A percentile compares a stretch with the other conserved stretches of the same genome.
Evolutionary conservation across 805 yeast genomes (phyloP).

Genomic region (Sugiyamaella lignohabitans): DNA sequence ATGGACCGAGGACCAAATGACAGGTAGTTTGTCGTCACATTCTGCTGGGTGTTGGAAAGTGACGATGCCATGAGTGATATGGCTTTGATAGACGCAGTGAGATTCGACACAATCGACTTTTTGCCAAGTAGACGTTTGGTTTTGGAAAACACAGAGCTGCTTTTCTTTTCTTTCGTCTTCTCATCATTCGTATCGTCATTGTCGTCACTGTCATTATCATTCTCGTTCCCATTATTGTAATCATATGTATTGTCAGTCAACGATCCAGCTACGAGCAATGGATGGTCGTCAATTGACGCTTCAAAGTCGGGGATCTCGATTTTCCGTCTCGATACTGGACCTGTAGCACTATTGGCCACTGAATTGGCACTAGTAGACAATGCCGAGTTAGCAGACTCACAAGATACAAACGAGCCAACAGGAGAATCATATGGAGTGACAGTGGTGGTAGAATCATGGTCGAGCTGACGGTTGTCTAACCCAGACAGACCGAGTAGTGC

Average conservation of each 20-base stretch:
- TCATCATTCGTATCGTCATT: not conserved
- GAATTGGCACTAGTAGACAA: not conserved
- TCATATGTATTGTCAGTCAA: not conserved
- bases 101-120: slow-evolving; percentile 21
- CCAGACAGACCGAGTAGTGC: no score
- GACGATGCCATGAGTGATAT: slow-evolving; percentile 19
- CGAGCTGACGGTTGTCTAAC: no score
- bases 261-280: not conserved
- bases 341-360: not conserved
- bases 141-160: slow-evolving; percentile 1
- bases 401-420: not conserved
- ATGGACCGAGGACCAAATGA: slow-evolving; percentile 23
- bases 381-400: no score
- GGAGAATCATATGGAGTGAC: slow-evolving; percentile 4
- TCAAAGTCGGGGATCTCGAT: slow-evolving; percentile 4
- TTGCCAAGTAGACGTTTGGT: slow-evolving; percentile 7
- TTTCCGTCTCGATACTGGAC: slow-evolving; percentile 1
- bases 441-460: no score
- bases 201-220: not conserved
- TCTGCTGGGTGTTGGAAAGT: slow-evolving; percentile 21
- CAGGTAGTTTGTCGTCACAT: slow-evolving; percentile 12
- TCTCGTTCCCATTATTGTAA: not conserved
- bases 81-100: slow-evolving; percentile 22
- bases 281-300: slow-evolving; percentile 9
- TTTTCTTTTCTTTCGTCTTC: not conserved